Base-by-base conservation (phyloP, 768 basidiomycete species). In the Russula sp. region DNA sequence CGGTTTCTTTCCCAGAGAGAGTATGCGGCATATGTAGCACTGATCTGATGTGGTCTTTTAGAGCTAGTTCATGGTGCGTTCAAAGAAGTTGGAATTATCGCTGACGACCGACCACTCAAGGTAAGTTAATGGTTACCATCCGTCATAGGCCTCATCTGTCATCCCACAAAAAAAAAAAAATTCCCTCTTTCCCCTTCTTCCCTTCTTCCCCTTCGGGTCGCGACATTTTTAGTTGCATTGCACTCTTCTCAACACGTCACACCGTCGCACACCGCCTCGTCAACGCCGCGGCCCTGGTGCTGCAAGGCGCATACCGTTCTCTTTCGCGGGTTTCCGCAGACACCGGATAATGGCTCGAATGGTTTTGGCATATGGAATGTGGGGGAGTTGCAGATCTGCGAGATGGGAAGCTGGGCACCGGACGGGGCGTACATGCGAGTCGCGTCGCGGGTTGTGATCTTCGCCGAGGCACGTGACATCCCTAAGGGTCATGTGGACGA, bases 391-490 rank as follows among this genome's bases (percentile, higher is more conserved):
- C 83, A 89, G 71, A 76, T 90, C 36, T 90, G 87, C 76, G 76
- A 79, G 50, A 88, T 90, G 88, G 86, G 88, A 0, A 88, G 87
- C 67, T 79, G 79, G 67, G 86, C 83, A 0, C 77, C 77, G 0
- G 79, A 86, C 64, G 85, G 83, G 16, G 86, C 84, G 71, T 90
- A 89, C 69, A 78, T 84, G 20, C 70, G 69, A 7, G 75, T 74
- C 11, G 75, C 64, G 75, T 74, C 11, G 75, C 64, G 13, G 69
- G 69, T 22, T 63, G 62, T 24, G 51, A 59, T 30, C 64, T 67
- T 36, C 60, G 60, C 0, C 50, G 59, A n/a, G 46, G 9, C 11
- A 22, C 10, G 11, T 48, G 46, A 48, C 10, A 10, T 46, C 11
- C 20, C 20, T 42, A 4, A 40, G 38, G 16, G 34, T 8, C 11